Base-by-base conservation (phyloP, 2,329 filamentous ascomycete genomes). In the Colletotrichum orbiculare region DNA sequence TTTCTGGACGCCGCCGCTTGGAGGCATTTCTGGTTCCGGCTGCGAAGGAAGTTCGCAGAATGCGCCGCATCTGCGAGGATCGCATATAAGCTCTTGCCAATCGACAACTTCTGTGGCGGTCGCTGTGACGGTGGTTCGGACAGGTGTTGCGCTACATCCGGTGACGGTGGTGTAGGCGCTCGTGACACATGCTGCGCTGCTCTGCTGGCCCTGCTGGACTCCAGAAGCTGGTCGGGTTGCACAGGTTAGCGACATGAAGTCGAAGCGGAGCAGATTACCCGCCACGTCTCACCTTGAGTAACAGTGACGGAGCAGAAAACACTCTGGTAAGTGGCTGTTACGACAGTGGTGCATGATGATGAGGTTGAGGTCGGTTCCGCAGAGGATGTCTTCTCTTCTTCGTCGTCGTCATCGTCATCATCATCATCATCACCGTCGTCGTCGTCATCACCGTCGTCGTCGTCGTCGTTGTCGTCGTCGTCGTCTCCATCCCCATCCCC, bases 271-370 rank as follows among this genome's bases (percentile, higher is more conserved):
- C 6, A 34, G 17, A 10, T 17, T 2, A 17, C 13, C 2, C 9
- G 15, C 12, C 17, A 34, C 43, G 3, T 42, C 38, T 42, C 9
- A 60, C 50, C 43, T 39, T 33, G 34, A 39, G 57, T 54, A 34
- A 52, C 43, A 8, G 57, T 60, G 15, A 60, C 39, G 10, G 48
- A 53, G 25, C 57, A 60, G 15, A 60, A 54, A 33, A 54, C 49
- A 25, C 48, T 60, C 13, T 38, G 57, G 3, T 54, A 43, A 8
- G 57, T 60, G n/a, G 57, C 57, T 3, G 57, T 60, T n/a, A 54
- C 13, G 2, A 33, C 54, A 2, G 48, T 54, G 4, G 48, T 60
- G 49, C 57, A 60, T 46, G 57, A 60, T 12, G 55, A 41, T 4
- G 56, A 52, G 6, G 42, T 47, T 48, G 42, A 42, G 13, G 41